Conservation (phyloP, 1,284 basidiomycete species). For the Sporisorium graminicola region DNA sequence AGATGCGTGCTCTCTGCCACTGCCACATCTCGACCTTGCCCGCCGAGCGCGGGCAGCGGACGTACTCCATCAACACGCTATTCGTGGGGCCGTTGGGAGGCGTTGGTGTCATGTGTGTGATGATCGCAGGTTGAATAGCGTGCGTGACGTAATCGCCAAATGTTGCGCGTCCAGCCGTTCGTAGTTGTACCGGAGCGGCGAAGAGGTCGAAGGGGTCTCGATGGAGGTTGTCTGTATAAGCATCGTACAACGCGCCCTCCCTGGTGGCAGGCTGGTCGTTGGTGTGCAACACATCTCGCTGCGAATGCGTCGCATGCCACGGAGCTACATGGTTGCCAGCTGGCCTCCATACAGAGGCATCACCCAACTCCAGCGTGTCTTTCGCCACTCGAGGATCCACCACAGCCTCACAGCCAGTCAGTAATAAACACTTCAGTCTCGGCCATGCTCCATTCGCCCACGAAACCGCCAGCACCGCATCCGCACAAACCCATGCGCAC, state of each 20-base stretch:
- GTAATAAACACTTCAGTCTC: conserved; percentile 17
- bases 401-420: conserved; percentile 23
- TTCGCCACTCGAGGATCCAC: conserved; percentile 1
- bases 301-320: conserved; percentile 35
- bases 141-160: conserved; percentile 22
- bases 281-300: not conserved
- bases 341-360: too few relatives aligned
- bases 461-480: conserved; percentile 24
- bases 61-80: conserved; percentile 11
- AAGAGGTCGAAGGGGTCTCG: conserved; percentile 26
- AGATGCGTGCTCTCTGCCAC: conserved; percentile 35
- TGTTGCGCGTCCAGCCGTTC: not conserved
- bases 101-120: conserved; percentile 13
- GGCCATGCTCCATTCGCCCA: conserved; percentile 31
- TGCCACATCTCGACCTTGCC: conserved; percentile 31
- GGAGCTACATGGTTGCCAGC: conserved; percentile 10
- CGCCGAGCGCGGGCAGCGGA: conserved; percentile 23
- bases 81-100: too few relatives aligned
- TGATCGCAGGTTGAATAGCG: conserved; percentile 20
- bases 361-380: not conserved
- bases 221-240: not conserved
- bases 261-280: not conserved
- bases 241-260: not conserved
- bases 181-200: not conserved
- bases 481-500: conserved; percentile 41